Percentiles rank a stretch among this genome's conserved stretches.
phyloP scores from a whole-genome alignment of 2,329 filamentous ascomycete genomes.

The Magnaporthiopsis incrustans region DNA sequence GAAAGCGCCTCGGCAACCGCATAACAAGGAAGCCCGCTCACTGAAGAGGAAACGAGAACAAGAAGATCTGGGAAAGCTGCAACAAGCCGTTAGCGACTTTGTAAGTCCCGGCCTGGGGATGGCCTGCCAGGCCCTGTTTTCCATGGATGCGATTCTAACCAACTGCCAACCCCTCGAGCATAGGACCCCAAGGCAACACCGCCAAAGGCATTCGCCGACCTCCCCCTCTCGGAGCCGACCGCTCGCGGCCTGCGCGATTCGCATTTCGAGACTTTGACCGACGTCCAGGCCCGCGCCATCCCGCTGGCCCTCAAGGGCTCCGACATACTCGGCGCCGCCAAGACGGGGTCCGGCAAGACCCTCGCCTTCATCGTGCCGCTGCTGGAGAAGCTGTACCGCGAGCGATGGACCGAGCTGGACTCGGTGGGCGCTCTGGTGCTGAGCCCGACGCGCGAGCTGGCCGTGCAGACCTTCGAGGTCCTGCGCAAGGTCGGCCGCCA shows the following conservation, averaged over 20 bases:
- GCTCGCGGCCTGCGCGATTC: slow-evolving; percentile 70
- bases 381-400: slow-evolving; percentile 83
- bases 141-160: background rate
- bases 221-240: slow-evolving; percentile 80
- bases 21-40: slow-evolving; percentile 15
- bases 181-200: slow-evolving; percentile 48
- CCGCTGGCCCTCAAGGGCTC: slow-evolving; percentile 75
- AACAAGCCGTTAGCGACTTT: slow-evolving; percentile 16
- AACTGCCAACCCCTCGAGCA: slow-evolving; percentile 29
- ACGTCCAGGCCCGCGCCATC: slow-evolving; percentile 86
- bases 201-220: slow-evolving; percentile 65
- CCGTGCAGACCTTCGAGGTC: slow-evolving; percentile 95
- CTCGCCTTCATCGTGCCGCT: slow-evolving; percentile 87
- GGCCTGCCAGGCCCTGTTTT: background rate
- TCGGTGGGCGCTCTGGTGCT: slow-evolving; percentile 89
- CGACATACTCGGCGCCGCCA: slow-evolving; percentile 90
- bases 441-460: slow-evolving; percentile 87
- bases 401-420: slow-evolving; percentile 83
- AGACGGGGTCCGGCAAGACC: slow-evolving; percentile 95
- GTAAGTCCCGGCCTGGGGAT: background rate
- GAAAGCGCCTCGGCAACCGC: slow-evolving; percentile 4
- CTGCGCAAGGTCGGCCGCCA: slow-evolving; percentile 81
- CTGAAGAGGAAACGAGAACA: slow-evolving; percentile 19
- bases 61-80: slow-evolving; percentile 19
- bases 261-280: slow-evolving; percentile 84